Evolutionary conservation across 805 yeast genomes (phyloP), one percentile per base, ranked within the genome.

Genomic region (Metschnikowia shivogae): DNA sequence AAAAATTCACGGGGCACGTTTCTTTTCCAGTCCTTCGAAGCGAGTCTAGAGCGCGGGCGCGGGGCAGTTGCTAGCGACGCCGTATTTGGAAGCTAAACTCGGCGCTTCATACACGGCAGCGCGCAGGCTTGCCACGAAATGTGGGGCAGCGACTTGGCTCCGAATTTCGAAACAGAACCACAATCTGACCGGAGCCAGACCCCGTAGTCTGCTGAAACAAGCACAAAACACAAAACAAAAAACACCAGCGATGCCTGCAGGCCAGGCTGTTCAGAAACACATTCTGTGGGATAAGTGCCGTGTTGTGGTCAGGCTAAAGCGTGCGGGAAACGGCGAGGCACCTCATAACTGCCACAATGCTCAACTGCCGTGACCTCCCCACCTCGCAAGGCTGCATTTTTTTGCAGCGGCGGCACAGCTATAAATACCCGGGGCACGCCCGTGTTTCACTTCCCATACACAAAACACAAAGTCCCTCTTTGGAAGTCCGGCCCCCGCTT

Each of bases 1-100:
- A 12, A 12, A 31, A 31, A 13, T 13, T 13, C 6, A 26, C 28
- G 36, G 13, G 28, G 34, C 10, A 6, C n/a, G 26, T 29, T 37
- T 37, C 34, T 30, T 37, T 37, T 37, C 30, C 17, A 14, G 14
- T 24, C 27, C n/a, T 32, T 19, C 20, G n/a, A 28, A 6, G 33
- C n/a, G 34, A n/a, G 11, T 12, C 27, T 24, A 36, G 30, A 24
- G 42, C 42, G 20, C 32, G 14, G 10, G 42, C 36, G 42, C 42
- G 42, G 35, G 35, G 42, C 42, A 39, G 29, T 13, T 31, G 12
- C 36, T 31, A 39, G 42, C 42, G 42, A 39, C 34, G 42, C 42
- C 42, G 42, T 12, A 19, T 22, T 22, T 13, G 19, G 34, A 28
- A 12, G 34, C 34, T 29, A 14, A 19, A 9, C 40, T 30, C 34